Conservation (phyloP, 768 basidiomycete genomes). For the Russula emetica region DNA sequence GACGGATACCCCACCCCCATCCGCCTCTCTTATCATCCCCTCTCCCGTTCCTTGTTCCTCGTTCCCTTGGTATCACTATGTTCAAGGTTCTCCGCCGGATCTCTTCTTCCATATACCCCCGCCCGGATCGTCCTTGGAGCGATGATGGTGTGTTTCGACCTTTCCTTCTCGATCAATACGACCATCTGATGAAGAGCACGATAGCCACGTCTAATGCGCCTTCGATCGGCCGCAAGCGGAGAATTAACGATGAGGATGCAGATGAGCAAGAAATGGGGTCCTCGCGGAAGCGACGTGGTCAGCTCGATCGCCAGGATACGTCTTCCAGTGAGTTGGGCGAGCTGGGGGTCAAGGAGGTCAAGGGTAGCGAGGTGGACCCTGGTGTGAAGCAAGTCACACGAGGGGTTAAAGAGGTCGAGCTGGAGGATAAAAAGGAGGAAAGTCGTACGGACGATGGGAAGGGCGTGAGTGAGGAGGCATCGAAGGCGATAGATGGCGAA, state of each 20-base stretch:
- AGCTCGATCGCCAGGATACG: slow-evolving; percentile 24
- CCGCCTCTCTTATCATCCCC: background rate
- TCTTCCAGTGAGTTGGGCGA: slow-evolving; percentile 29
- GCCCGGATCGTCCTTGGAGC: slow-evolving; percentile 71
- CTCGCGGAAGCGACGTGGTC: slow-evolving; percentile 26
- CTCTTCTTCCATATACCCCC: slow-evolving; percentile 62
- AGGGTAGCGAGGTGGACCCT: slow-evolving; percentile 40
- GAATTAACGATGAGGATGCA: slow-evolving; percentile 43
- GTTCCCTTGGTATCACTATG: slow-evolving; percentile 38
- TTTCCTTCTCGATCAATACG: slow-evolving; percentile 14
- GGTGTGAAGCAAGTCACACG: slow-evolving; percentile 67
- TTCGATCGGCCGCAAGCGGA: slow-evolving; percentile 61
- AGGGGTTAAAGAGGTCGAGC: slow-evolving; percentile 65
- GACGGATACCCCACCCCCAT: slow-evolving; percentile 3
- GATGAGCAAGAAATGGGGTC: slow-evolving; percentile 30
- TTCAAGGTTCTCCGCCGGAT: slow-evolving; percentile 69
- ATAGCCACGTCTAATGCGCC: slow-evolving; percentile 74
- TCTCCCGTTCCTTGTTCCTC: background rate
- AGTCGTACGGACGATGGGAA: slow-evolving; percentile 7
- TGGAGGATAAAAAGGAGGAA: slow-evolving; percentile 40
- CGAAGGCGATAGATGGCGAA: slow-evolving; percentile 2
- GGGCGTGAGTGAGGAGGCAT: background rate
- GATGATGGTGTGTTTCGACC: slow-evolving; percentile 50
- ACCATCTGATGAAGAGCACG: slow-evolving; percentile 11
- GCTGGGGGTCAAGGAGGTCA: slow-evolving; percentile 33